A percentile compares a stretch with the other conserved stretches of the same genome.
Conservation (phyloP, 208 protist genomes). For the Chromosphaera perkinsii region DNA sequence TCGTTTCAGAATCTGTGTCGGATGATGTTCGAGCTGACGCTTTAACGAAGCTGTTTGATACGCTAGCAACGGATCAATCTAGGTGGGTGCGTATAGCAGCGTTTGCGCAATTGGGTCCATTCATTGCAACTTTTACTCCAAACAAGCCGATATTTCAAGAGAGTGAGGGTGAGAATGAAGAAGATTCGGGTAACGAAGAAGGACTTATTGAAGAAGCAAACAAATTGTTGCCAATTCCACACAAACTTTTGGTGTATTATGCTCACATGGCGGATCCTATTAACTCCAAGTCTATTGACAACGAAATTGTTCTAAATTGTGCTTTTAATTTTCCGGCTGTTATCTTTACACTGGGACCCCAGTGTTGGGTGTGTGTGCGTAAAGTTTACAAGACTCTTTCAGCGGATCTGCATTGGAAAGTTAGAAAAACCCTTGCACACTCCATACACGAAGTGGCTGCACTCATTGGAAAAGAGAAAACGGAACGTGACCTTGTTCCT, state of each 20-base stretch:
- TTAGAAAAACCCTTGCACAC: slow-evolving; percentile 80
- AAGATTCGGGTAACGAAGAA: too few species aligned
- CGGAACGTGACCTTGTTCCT: slow-evolving; percentile 69
- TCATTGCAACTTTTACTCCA: slow-evolving; percentile 22
- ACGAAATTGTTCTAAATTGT: slow-evolving; percentile 24
- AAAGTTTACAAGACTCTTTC: slow-evolving; percentile 79
- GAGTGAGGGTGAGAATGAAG: too few species aligned
- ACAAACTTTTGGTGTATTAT: too few species aligned
- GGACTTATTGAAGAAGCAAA: too few species aligned
- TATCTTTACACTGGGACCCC: slow-evolving; percentile 23
- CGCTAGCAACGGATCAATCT: neutral
- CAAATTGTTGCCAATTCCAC: too few species aligned
- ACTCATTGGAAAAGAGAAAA: slow-evolving; percentile 72
- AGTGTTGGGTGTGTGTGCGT: slow-evolving; percentile 22
- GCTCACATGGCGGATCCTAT: too few species aligned
- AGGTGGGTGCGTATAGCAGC: neutral
- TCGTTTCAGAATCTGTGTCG: neutral
- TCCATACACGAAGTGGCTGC: slow-evolving; percentile 81
- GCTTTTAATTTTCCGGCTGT: slow-evolving; percentile 45
- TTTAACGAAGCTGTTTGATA: neutral
- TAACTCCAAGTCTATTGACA: too few species aligned
- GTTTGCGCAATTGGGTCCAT: neutral
- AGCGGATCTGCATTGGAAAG: slow-evolving; percentile 80
- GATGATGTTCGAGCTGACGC: neutral
- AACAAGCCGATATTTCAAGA: too few species aligned